phyloP scores from a whole-genome alignment of 148 eudicot genomes.

The Salicornia ramosissima region DNA sequence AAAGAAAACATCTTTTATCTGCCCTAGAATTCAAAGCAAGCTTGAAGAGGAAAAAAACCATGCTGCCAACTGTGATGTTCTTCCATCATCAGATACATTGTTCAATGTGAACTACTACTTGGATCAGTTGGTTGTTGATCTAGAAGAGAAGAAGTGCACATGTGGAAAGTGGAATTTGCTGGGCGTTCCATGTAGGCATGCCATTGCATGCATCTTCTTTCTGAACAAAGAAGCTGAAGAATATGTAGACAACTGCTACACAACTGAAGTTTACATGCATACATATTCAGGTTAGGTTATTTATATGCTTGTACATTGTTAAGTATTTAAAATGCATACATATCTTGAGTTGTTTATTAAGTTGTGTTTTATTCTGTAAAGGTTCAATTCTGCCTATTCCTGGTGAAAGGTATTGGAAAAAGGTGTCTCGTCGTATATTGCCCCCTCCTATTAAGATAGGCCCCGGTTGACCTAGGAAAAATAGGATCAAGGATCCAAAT shows the following conservation, averaged over 20 bases:
- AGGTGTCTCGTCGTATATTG: background rate
- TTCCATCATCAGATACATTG: no score
- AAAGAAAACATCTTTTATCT: background rate
- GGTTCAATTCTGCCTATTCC: background rate
- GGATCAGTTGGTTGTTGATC: background rate
- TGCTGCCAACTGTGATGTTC: background rate
- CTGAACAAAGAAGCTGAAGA: background rate
- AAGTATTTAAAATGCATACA: no score
- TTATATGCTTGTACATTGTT: no score
- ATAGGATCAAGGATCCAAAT: slow-evolving; percentile 1
- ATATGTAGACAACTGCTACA: background rate
- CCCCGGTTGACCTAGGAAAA: background rate
- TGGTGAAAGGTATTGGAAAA: background rate
- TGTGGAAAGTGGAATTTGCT: background rate
- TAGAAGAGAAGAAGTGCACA: background rate
- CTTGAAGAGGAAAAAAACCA: background rate
- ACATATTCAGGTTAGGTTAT: no score
- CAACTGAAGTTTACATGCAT: background rate
- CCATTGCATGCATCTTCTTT: background rate
- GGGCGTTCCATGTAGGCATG: background rate
- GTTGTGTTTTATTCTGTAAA: no score
- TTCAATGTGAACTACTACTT: background rate
- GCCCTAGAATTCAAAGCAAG: background rate
- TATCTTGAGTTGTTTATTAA: no score
- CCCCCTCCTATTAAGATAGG: background rate